A percentile compares a stretch with the other conserved stretches of the same genome.
phyloP scores from a whole-genome alignment of 108 stramenopile species.

The Mayamaea pseudoterrestris region DNA sequence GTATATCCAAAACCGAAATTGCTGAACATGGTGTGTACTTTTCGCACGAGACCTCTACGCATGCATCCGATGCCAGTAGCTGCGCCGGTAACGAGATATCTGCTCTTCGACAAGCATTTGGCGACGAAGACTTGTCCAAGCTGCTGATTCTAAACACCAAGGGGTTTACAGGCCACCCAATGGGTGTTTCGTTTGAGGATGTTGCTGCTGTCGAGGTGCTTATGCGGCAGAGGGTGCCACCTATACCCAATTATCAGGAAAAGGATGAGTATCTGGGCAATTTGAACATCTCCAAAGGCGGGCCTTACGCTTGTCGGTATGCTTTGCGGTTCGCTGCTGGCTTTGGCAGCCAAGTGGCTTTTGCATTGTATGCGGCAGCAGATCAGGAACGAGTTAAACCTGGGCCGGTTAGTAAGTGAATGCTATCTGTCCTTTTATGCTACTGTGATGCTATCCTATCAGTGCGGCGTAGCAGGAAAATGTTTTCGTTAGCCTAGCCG shows the following conservation, averaged over 20 bases:
- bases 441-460: too few species aligned
- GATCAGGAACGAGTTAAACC: slow-evolving; percentile 41
- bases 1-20: slow-evolving; percentile 83
- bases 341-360: slow-evolving; percentile 93
- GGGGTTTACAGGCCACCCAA: slow-evolving; percentile 93
- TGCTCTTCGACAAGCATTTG: slow-evolving; percentile 83
- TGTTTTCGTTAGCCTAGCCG: too few species aligned
- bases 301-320: slow-evolving; percentile 78
- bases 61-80: slow-evolving; percentile 79
- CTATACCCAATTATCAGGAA: slow-evolving; percentile 79
- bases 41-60: slow-evolving; percentile 95
- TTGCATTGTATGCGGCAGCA: slow-evolving; percentile 82
- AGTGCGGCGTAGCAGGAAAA: too few species aligned
- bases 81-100: slow-evolving; percentile 91
- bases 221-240: slow-evolving; percentile 70
- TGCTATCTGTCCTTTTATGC: too few species aligned
- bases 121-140: slow-evolving; percentile 74
- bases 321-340: slow-evolving; percentile 94
- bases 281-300: slow-evolving; percentile 84
- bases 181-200: slow-evolving; percentile 97
- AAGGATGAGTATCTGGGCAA: slow-evolving; percentile 83
- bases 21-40: slow-evolving; percentile 91
- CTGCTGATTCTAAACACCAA: slow-evolving; percentile 91
- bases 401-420: too few species aligned
- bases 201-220: slow-evolving; percentile 88